phyloP scores from a whole-genome alignment of 75 land plant genomes.

The Cunninghamia lanceolata region DNA sequence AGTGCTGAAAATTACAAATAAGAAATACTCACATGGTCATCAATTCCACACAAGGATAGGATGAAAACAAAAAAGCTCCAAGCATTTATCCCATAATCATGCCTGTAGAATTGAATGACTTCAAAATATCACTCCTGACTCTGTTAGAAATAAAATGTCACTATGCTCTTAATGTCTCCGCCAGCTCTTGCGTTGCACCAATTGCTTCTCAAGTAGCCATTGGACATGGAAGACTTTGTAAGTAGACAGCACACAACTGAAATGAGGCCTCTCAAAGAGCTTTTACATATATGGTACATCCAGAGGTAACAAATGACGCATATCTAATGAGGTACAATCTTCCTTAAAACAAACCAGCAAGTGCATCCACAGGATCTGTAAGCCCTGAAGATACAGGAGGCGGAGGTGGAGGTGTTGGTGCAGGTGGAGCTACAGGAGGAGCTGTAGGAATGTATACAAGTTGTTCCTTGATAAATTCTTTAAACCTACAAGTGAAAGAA shows the following conservation, averaged over 20 bases:
- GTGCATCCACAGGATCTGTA: slow-evolving; percentile 86
- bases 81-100: slow-evolving; percentile 4
- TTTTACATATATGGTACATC: slow-evolving; percentile 5
- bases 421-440: slow-evolving; percentile 17
- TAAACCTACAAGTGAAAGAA: slow-evolving; percentile 52
- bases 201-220: slow-evolving; percentile 1
- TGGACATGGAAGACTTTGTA: slow-evolving; percentile 4
- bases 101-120: neutral
- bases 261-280: slow-evolving; percentile 12
- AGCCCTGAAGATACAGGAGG: slow-evolving; percentile 26
- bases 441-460: slow-evolving; percentile 59
- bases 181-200: slow-evolving; percentile 15
- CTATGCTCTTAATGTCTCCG: slow-evolving; percentile 14
- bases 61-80: slow-evolving; percentile 1
- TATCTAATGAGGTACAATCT: neutral
- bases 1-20: slow-evolving; percentile 13
- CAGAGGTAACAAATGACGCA: neutral
- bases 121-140: slow-evolving; percentile 9
- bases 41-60: slow-evolving; percentile 8
- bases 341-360: slow-evolving; percentile 71
- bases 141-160: slow-evolving; percentile 9
- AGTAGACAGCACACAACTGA: slow-evolving; percentile 16
- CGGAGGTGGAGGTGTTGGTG: slow-evolving; percentile 33
- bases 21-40: slow-evolving; percentile 11
- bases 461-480: slow-evolving; percentile 93